Percentiles rank a stretch among this genome's conserved stretches.
phyloP scores from a whole-genome alignment of 1,284 basidiomycete species.

The Bondarzewia mesenterica region DNA sequence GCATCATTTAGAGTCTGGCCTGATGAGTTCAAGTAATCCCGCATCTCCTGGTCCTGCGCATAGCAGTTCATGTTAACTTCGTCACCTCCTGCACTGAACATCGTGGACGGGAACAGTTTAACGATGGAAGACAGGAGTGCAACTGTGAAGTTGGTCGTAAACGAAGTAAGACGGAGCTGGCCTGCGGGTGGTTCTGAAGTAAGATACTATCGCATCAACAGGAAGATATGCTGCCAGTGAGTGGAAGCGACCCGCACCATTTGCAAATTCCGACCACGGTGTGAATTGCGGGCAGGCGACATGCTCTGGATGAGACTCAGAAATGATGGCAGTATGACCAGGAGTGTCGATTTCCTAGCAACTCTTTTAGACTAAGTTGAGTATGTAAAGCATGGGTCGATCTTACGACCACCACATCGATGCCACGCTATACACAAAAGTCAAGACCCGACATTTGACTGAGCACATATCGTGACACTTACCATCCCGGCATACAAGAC shows the following conservation, averaged over 20 bases:
- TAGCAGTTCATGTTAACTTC: conserved; percentile 73
- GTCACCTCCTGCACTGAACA: conserved; percentile 78
- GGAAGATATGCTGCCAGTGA: not conserved
- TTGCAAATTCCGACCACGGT: conserved; percentile 21
- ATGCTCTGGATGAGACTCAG: conserved; percentile 31
- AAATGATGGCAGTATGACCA: conserved; percentile 59
- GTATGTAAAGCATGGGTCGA: not conserved
- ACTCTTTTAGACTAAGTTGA: not conserved
- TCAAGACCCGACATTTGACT: not conserved
- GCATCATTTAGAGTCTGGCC: conserved; percentile 55
- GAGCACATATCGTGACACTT: conserved; percentile 15
- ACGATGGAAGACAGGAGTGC: conserved; percentile 35
- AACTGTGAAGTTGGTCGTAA: conserved; percentile 30
- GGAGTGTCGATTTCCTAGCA: conserved; percentile 53
- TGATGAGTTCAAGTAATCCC: conserved; percentile 35
- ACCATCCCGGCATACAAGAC: conserved; percentile 68
- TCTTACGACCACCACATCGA: not conserved
- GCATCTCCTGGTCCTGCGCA: conserved; percentile 48
- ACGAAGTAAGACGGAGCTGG: conserved; percentile 34
- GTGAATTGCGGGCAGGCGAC: conserved; percentile 32
- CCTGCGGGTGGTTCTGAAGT: conserved; percentile 41
- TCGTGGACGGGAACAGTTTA: conserved; percentile 42
- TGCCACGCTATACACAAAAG: not conserved
- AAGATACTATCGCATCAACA: not conserved
- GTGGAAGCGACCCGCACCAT: conserved; percentile 1